Base-by-base conservation (phyloP, 495 filamentous ascomycete species). In the Hypomontagnella monticulosa region DNA sequence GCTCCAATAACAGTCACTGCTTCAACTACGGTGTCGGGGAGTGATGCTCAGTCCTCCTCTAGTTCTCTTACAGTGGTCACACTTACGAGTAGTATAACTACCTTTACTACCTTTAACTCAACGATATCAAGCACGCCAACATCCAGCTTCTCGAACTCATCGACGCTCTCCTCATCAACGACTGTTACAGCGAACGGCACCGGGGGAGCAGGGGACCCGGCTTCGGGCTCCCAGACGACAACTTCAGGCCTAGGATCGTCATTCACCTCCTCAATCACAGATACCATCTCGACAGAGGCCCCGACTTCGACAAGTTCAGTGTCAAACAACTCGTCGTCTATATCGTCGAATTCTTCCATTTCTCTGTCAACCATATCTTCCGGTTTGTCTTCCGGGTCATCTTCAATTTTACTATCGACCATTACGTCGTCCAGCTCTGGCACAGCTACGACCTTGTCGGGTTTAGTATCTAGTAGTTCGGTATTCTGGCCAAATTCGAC, bases 401-500 rank as follows among this genome's bases (percentile, higher is more conserved):
- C 63, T 18, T 65, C 66, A 2, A 44, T 7, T 23, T 33, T 36
- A 10, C 32, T 44, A 10, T 57, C 55, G 1, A 71, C 68, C 10
- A 44, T 47, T 16, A 52, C 47, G 2, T 59, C 67, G 15, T 63
- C 47, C 37, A 49, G 38, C 2, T 66, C 54, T 1, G 12, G 14
- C 16, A 49, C 56, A 15, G 47, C n/a, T n/a, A 50, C 40, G 32
- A 15, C 16, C 7, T 51, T 58, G 10, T 20, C 42, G 16, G 15
- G 53, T 4, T 18, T 14, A 2, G 9, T 20, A 9, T 30, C 15
- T 1, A 63, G 58, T 19, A 63, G 54, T 27, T 68, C 65, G 9
- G 54, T 20, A 10, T 27, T 6, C 30, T 63, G 59, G 59, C 37
- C 49, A 19, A 68, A 68, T 36, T 50, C 54, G 15, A 37, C 65